Evolutionary conservation across 345 rosid genomes (phyloP).

Genomic region (Salix caprea): DNA sequence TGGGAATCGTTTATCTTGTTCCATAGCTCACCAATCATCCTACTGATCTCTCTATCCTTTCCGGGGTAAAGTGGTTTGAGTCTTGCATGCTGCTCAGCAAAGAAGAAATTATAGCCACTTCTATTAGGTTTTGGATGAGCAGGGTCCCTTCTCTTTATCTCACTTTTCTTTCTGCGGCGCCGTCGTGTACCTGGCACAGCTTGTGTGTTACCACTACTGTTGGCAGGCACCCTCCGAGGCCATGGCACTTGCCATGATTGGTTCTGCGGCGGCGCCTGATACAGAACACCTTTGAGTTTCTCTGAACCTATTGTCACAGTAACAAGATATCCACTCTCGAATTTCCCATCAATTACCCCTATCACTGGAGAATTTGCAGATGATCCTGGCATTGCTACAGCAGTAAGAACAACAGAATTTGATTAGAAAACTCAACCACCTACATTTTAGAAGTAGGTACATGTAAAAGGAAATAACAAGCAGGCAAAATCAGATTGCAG

Average conservation of each 20-base stretch:
- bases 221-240: conserved; percentile 24
- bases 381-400: conserved; percentile 32
- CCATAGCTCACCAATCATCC: conserved; percentile 96
- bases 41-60: conserved; percentile 85
- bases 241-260: conserved; percentile 31
- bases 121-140: conserved; percentile 89
- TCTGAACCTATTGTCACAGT: conserved; percentile 76
- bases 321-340: conserved; percentile 83
- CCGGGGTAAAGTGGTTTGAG: conserved; percentile 92
- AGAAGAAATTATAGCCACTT: conserved; percentile 95
- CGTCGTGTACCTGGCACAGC: conserved; percentile 47
- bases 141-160: conserved; percentile 91
- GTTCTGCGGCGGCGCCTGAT: conserved; percentile 48
- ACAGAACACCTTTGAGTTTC: conserved; percentile 76
- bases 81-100: conserved; percentile 89
- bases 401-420: not conserved
- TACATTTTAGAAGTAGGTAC: not conserved
- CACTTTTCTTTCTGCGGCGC: conserved; percentile 78
- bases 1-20: conserved; percentile 60
- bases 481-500: not conserved
- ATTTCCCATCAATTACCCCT: conserved; percentile 89
- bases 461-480: not conserved
- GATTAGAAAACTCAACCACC: not conserved
- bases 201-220: conserved; percentile 20
- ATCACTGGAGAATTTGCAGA: conserved; percentile 49